Conservation (phyloP, 768 basidiomycete species). For the Boletus eberwhitei region DNA sequence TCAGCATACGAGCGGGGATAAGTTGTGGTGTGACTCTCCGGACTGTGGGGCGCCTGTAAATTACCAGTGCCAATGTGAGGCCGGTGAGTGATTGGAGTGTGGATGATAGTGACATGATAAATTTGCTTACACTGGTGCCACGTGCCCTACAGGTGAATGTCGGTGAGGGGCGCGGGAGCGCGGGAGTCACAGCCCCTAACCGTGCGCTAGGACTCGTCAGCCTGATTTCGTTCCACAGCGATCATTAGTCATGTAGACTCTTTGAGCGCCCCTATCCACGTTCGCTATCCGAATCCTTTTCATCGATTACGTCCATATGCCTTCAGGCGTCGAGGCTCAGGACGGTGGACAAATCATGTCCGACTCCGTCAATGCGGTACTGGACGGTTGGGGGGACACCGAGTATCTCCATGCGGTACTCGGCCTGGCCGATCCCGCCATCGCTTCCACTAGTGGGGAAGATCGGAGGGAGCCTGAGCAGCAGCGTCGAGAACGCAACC, state of each 20-base stretch:
- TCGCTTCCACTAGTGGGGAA: not conserved
- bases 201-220: not conserved
- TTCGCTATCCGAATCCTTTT: not conserved
- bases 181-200: conserved; percentile 2
- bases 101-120: too few relatives aligned
- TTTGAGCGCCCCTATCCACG: conserved; percentile 6
- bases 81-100: too few relatives aligned
- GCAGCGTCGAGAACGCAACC: not conserved
- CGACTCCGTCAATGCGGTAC: not conserved
- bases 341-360: not conserved
- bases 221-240: not conserved
- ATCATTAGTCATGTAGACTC: conserved; percentile 16
- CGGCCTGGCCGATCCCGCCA: conserved; percentile 3
- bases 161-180: too few relatives aligned
- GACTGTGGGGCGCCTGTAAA: too few relatives aligned
- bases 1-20: too few relatives aligned
- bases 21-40: too few relatives aligned
- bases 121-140: too few relatives aligned
- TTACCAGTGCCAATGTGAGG: too few relatives aligned
- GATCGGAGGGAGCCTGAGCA: not conserved
- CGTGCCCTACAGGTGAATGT: too few relatives aligned
- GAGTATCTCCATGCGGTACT: conserved; percentile 14
- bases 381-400: conserved; percentile 9
- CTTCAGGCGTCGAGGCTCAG: not conserved
- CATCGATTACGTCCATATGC: conserved; percentile 6